Evolutionary conservation across 2,329 filamentous ascomycete genomes (phyloP).

Genomic region (Annulohypoxylon truncatum): DNA sequence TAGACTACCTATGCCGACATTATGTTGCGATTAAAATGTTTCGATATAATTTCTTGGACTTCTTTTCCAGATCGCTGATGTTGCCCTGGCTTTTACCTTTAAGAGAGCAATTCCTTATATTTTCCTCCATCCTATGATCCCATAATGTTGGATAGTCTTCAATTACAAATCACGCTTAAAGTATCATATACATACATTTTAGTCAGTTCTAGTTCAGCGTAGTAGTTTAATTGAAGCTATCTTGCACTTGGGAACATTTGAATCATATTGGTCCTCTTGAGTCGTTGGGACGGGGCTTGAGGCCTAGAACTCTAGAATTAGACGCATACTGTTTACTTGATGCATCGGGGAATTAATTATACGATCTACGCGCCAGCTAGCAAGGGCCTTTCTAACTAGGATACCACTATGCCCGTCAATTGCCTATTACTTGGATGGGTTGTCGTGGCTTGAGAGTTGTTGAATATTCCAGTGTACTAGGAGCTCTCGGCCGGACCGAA

Average conservation of each 20-base stretch:
- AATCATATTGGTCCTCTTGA: neutral
- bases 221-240: neutral
- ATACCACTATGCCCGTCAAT: neutral
- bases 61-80: too few species aligned
- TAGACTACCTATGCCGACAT: too few species aligned
- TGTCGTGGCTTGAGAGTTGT: slow-evolving; percentile 1
- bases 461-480: neutral
- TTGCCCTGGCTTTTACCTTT: too few species aligned
- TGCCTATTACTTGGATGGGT: neutral
- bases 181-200: too few species aligned
- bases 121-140: too few species aligned
- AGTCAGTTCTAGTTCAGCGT: neutral
- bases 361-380: neutral
- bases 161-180: neutral
- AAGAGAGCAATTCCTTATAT: too few species aligned
- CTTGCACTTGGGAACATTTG: neutral
- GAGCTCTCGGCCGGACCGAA: neutral
- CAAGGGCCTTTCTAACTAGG: neutral
- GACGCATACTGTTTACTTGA: neutral
- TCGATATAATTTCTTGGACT: too few species aligned
- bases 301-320: neutral
- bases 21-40: too few species aligned
- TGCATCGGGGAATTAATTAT: neutral
- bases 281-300: neutral
- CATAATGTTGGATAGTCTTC: too few species aligned